Evolutionary conservation across 2,329 filamentous ascomycete genomes (phyloP).

Genomic region (Lecanicillium sp.): DNA sequence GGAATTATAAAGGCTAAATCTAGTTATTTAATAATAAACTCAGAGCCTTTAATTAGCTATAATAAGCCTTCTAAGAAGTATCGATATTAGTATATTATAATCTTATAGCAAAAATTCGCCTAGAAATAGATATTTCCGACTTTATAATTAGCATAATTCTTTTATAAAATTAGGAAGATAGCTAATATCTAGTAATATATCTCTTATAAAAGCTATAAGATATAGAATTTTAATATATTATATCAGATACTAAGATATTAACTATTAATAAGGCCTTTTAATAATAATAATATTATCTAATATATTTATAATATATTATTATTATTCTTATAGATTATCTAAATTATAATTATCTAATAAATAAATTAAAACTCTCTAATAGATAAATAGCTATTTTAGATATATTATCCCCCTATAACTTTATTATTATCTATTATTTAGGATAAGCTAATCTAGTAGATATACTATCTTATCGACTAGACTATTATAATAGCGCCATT

Average conservation of each 20-base stretch:
- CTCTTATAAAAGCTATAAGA: constrained; percentile 3
- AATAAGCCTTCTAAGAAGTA: constrained; percentile 1
- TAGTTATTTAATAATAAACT: not conserved
- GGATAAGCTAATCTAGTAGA: not conserved
- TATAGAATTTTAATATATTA: constrained; percentile 1
- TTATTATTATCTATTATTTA: not conserved
- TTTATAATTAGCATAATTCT: constrained; percentile 12
- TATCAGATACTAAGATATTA: constrained; percentile 3
- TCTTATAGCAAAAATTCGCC: constrained; percentile 13
- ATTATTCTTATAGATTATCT: constrained; percentile 5
- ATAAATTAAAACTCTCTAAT: constrained; percentile 13
- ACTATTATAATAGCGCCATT: not conserved
- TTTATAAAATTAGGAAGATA: constrained; percentile 1
- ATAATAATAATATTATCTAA: constrained; percentile 17
- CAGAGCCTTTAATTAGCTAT: constrained; percentile 17
- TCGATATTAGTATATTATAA: constrained; percentile 12
- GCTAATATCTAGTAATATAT: constrained; percentile 2
- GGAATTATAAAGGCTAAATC: not conserved
- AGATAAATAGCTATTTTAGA: constrained; percentile 12
- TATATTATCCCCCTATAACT: not conserved
- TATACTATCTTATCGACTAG: not conserved
- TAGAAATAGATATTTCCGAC: constrained; percentile 13
- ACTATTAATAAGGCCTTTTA: constrained; percentile 15
- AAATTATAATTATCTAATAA: constrained; percentile 12
- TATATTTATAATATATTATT: constrained; percentile 8